Base-by-base conservation (phyloP, 441 rosid genomes). In the Viola pubescens region DNA sequence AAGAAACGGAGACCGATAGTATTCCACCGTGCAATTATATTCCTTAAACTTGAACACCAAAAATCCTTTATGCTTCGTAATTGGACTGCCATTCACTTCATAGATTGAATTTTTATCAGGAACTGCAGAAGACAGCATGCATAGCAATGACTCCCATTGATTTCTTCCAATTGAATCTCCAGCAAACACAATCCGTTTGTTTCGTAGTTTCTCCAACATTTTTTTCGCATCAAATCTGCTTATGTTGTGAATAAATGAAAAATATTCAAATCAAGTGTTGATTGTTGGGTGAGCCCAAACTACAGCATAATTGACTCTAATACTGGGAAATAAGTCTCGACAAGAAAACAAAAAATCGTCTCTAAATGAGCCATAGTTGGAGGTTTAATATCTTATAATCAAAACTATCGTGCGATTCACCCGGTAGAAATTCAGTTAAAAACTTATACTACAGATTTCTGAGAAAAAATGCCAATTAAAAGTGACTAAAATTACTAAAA, bases 141-240 rank as follows among this genome's bases (percentile, higher is more conserved):
- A 91, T 19, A 91, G 75, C 51, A 91, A 81, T 48, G 96, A 91
- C 75, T 91, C 97, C 97, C 97, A 91, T 64, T 91, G 96, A 69
- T 91, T 91, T 67, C 97, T 84, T 41, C 97, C 97, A 19, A 91
- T 86, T 1, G 97, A 91, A 67, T 91, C 97, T 4, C 97, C 97
- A 5, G 82, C 94, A 55, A 91, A 91, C 9, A 82, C 94, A 3
- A 91, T 63, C 58, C 94, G 68, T 64, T 79, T 79, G 82, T 86
- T 79, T 56, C 79, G 73, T 54, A 89, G 77, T 44, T 77, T 89
- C 78, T 94, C 91, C 81, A 94, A 76, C 92, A 94, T 84, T 69
- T 73, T 26, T 59, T 68, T 78, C 3, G 84, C 89, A 77, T 86
- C 76, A 61, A 94, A 94, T 69, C 98, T 94, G 81, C 38, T 40